phyloP scores from a whole-genome alignment of 495 filamentous ascomycete genomes.

The Saxophila tyrrhenica region DNA sequence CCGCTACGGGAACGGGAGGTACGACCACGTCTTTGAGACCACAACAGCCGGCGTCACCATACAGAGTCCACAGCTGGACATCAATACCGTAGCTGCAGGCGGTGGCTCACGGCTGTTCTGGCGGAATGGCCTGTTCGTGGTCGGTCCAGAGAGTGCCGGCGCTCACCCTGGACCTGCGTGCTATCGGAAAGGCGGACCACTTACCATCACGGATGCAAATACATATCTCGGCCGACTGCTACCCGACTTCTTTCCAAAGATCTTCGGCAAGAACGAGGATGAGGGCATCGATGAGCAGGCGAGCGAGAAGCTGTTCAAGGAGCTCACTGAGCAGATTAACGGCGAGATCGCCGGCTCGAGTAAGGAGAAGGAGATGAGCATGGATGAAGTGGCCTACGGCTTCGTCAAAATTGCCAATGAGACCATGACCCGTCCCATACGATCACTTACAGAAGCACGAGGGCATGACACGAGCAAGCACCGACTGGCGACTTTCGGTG shows the following conservation, averaged over 20 bases:
- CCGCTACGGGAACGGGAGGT: conserved; percentile 73
- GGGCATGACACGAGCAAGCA: conserved; percentile 88
- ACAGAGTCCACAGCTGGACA: conserved; percentile 90
- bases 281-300: conserved; percentile 71
- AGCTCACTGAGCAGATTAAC: conserved; percentile 71
- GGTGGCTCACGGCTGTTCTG: conserved; percentile 84
- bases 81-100: conserved; percentile 93
- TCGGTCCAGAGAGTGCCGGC: conserved; percentile 85
- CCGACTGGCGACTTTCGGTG: conserved; percentile 82
- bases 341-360: conserved; percentile 37
- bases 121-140: conserved; percentile 89
- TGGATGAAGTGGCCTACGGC: conserved; percentile 82
- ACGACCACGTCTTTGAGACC: conserved; percentile 96
- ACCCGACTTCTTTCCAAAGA: conserved; percentile 94
- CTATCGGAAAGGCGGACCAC: conserved; percentile 85
- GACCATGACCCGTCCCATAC: conserved; percentile 87
- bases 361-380: conserved; percentile 58
- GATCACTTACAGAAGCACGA: conserved; percentile 84
- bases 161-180: conserved; percentile 91
- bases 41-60: conserved; percentile 93
- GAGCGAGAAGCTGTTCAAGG: conserved; percentile 63
- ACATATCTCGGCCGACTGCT: conserved; percentile 76
- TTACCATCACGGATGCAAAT: conserved; percentile 92
- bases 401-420: conserved; percentile 94
- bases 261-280: conserved; percentile 87